These are phyloP conservation scores for Rhynchospora tenuis DNA, from an alignment of 176 grass and related monocot species.

Conservation along the genomic window DNA sequence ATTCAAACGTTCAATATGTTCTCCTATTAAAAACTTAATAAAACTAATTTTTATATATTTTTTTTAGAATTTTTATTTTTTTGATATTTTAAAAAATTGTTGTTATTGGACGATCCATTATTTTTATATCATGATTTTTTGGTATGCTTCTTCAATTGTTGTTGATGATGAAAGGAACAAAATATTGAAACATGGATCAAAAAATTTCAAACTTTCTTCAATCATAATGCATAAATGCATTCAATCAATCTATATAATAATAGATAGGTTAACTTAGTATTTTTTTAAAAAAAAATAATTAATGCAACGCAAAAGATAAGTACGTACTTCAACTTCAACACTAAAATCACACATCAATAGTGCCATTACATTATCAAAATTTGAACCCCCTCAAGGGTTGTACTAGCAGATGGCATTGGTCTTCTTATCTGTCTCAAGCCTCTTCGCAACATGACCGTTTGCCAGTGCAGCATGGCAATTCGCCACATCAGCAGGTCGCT, in stretches of 20 bases:
- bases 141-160: neutral
- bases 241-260: neutral
- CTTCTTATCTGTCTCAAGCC: constrained; percentile 54
- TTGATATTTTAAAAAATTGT: too few species aligned
- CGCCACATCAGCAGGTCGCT: neutral
- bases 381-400: neutral
- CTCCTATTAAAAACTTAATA: too few species aligned
- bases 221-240: neutral
- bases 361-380: neutral
- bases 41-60: too few species aligned
- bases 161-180: too few species aligned
- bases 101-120: too few species aligned
- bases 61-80: too few species aligned
- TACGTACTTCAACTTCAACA: neutral
- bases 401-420: constrained; percentile 78
- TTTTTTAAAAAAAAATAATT: neutral
- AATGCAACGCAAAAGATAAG: neutral
- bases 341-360: neutral
- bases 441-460: constrained; percentile 33
- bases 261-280: neutral
- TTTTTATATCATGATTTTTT: too few species aligned
- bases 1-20: too few species aligned
- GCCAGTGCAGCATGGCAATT: neutral
- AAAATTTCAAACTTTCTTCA: neutral
- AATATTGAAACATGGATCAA: neutral